These are phyloP conservation scores for Lizonia empirigonia DNA, from an alignment of 2,329 filamentous ascomycete genomes.

Conservation along the genomic window DNA sequence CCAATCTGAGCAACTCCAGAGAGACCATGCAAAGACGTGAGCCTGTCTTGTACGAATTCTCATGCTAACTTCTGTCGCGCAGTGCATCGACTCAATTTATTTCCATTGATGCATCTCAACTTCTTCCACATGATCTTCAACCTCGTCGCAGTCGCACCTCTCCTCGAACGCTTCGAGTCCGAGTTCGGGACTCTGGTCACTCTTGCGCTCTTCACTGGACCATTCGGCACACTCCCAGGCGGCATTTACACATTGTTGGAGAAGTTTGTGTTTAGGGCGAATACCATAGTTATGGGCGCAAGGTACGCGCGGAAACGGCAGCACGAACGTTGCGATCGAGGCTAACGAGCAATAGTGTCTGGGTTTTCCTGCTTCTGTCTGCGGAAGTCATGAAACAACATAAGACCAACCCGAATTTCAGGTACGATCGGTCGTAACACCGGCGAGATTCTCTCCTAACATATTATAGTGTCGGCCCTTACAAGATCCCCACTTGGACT, in stretches of 20 bases:
- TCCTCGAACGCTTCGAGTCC: conserved; percentile 90
- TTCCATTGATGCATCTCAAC: conserved; percentile 81
- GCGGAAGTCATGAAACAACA: conserved; percentile 87
- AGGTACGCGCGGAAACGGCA: conserved; percentile 61
- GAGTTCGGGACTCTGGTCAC: conserved; percentile 91
- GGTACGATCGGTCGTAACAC: conserved; percentile 48
- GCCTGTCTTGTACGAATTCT: background rate
- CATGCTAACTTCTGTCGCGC: conserved; percentile 24
- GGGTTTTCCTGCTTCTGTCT: conserved; percentile 87
- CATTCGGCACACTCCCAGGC: conserved; percentile 69
- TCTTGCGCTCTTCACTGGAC: conserved; percentile 86
- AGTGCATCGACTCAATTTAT: conserved; percentile 95
- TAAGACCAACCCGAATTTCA: conserved; percentile 78
- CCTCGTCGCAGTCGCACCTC: conserved; percentile 77
- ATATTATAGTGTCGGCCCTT: conserved; percentile 57
- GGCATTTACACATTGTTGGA: conserved; percentile 81
- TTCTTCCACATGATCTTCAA: conserved; percentile 84
- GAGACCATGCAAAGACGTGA: background rate
- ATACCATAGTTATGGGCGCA: conserved; percentile 78
- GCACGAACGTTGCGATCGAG: background rate
- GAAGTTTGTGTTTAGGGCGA: conserved; percentile 70
- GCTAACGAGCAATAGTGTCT: conserved; percentile 66
- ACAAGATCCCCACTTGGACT: conserved; percentile 88
- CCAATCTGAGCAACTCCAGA: background rate
- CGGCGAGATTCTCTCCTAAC: conserved; percentile 35